Evolutionary conservation across 23 red algal genomes (phyloP).

Genomic region (Gracilaria gracilis): DNA sequence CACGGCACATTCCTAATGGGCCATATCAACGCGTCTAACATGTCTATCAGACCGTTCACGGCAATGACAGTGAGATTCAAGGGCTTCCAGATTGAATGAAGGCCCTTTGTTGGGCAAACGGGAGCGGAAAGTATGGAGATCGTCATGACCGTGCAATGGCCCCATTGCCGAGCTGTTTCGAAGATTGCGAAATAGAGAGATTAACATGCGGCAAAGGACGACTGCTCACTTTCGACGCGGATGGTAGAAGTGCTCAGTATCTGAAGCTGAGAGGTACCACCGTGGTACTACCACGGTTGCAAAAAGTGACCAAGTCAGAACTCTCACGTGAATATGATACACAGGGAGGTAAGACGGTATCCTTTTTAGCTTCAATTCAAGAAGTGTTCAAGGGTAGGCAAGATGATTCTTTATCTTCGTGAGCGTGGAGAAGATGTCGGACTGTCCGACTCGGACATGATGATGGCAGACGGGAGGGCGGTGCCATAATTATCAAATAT

Average conservation of each 20-base stretch:
- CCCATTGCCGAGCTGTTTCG: neutral
- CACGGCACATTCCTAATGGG: neutral
- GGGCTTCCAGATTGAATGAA: neutral
- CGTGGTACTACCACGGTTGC: too few species aligned
- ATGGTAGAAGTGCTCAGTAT: too few species aligned
- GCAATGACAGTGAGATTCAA: constrained; percentile 14
- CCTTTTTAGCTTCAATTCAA: too few species aligned
- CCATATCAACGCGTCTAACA: neutral
- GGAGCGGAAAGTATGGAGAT: neutral
- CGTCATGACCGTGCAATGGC: neutral
- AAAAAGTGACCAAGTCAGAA: too few species aligned
- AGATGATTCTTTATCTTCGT: too few species aligned
- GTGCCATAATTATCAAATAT: neutral
- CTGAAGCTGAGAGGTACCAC: too few species aligned
- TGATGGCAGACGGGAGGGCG: too few species aligned
- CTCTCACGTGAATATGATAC: too few species aligned
- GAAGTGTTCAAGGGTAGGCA: too few species aligned
- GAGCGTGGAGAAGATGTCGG: too few species aligned
- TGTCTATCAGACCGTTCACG: neutral
- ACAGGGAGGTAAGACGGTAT: too few species aligned
- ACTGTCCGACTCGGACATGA: too few species aligned
- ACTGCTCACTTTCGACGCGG: neutral
- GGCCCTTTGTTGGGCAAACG: neutral
- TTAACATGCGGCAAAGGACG: neutral
- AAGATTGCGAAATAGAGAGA: neutral